Conservation (phyloP, 2,329 filamentous ascomycete species). For the Trichoderma citrinoviride region DNA sequence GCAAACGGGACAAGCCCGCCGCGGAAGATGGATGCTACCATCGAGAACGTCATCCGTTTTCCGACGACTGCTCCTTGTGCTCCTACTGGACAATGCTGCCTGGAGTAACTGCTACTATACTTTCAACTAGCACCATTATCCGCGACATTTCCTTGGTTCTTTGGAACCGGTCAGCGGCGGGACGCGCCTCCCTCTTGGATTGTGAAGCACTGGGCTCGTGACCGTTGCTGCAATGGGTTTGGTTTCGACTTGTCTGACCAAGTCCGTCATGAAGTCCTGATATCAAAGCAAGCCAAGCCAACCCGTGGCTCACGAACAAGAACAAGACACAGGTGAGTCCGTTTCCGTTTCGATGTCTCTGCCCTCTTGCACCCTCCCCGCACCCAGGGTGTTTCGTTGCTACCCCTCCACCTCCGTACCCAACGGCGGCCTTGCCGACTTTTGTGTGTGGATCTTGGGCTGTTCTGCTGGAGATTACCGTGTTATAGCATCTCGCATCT, state of each 20-base stretch:
- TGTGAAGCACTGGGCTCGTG: constrained; percentile 11
- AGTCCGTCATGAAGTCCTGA: not conserved
- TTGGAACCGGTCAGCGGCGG: constrained; percentile 5
- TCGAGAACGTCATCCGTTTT: no score
- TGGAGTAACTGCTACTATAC: no score
- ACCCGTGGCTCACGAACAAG: no score
- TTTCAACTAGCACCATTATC: not conserved
- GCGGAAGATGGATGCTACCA: not conserved
- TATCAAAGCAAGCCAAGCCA: not conserved
- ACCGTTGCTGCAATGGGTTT: constrained; percentile 1
- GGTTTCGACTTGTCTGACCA: not conserved
- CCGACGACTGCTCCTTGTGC: no score
- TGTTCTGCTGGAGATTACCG: constrained; percentile 20
- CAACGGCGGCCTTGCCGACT: constrained; percentile 16
- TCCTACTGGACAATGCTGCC: no score
- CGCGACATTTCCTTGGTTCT: not conserved
- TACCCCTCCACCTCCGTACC: constrained; percentile 6
- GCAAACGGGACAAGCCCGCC: not conserved
- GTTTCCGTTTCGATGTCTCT: not conserved
- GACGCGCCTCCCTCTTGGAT: not conserved
- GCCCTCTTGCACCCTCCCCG: not conserved
- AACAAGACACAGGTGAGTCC: not conserved
- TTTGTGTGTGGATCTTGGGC: constrained; percentile 8
- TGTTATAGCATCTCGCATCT: constrained; percentile 12
- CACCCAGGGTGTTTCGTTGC: not conserved